These are phyloP conservation scores for Exsudoporus frostii DNA, from an alignment of 768 basidiomycete genomes.

Conservation along the genomic window DNA sequence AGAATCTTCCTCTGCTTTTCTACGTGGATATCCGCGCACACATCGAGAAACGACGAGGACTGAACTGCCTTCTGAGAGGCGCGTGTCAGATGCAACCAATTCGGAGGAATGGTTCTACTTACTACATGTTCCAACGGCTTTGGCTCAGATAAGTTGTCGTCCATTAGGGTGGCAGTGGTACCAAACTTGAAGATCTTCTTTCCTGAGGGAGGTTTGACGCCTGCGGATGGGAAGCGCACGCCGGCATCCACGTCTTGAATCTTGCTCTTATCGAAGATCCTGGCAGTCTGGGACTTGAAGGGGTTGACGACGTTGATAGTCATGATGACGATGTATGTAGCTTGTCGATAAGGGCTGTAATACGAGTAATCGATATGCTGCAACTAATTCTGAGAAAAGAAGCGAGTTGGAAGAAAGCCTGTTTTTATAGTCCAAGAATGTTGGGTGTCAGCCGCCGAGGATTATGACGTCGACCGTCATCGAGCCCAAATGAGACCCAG, in stretches of 20 bases:
- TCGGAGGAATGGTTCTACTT: not conserved
- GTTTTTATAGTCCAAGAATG: conserved; percentile 9
- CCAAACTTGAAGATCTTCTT: conserved; percentile 11
- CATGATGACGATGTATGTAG: conserved; percentile 9
- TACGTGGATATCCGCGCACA: not conserved
- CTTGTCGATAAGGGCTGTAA: not conserved
- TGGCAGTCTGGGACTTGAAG: conserved; percentile 13
- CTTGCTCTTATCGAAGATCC: conserved; percentile 4
- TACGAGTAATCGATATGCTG: not conserved
- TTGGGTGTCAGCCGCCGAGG: conserved; percentile 5
- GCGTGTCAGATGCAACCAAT: not conserved
- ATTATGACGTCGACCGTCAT: conserved; percentile 13
- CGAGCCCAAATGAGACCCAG: conserved; percentile 1
- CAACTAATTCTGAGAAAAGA: not conserved
- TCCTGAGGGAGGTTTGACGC: not conserved
- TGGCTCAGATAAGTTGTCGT: not conserved
- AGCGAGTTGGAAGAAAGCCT: not conserved
- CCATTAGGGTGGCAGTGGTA: not conserved
- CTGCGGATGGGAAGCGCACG: not conserved
- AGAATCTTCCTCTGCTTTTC: conserved; percentile 9
- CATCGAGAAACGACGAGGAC: not conserved
- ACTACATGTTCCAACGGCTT: conserved; percentile 6
- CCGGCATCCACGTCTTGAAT: not conserved
- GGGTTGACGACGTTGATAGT: conserved; percentile 5
- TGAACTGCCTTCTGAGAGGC: not conserved